Conservation (phyloP, 1,139 yeast genomes). For the Spencermartinsiella ligniputridi region DNA sequence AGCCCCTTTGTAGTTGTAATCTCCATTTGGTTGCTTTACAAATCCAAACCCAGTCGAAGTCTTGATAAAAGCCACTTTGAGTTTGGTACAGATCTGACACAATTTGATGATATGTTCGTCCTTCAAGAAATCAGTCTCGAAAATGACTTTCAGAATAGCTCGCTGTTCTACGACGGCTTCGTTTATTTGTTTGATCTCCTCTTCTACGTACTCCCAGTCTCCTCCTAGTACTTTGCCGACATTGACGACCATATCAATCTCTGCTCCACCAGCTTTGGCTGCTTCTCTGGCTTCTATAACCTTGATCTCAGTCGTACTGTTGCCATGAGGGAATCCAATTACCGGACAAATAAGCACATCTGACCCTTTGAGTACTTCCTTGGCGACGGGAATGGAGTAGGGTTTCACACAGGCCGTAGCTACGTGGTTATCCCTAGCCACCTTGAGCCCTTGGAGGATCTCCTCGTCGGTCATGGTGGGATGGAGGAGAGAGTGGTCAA, state of each 20-base stretch:
- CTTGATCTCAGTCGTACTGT: slow-evolving; percentile 3
- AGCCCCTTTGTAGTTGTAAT: slow-evolving; percentile 1
- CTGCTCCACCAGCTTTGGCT: slow-evolving; percentile 2
- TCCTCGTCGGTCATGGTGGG: slow-evolving; percentile 5
- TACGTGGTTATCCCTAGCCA: slow-evolving; percentile 1
- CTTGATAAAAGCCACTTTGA: slow-evolving; percentile 4
- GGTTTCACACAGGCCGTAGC: slow-evolving; percentile 7
- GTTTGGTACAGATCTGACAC: slow-evolving; percentile 2
- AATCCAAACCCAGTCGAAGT: slow-evolving; percentile 6
- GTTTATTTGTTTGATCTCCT: slow-evolving; percentile 2
- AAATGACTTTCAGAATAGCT: slow-evolving; percentile 2
- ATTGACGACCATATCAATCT: slow-evolving; percentile 6
- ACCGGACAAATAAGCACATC: slow-evolving; percentile 4
- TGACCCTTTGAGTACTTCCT: background rate
- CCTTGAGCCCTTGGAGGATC: slow-evolving; percentile 1
- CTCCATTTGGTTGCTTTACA: slow-evolving; percentile 1
- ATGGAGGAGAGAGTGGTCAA: slow-evolving; percentile 2
- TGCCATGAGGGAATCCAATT: slow-evolving; percentile 7
- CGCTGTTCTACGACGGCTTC: background rate
- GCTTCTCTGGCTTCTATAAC: slow-evolving; percentile 5
- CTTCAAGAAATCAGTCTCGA: slow-evolving; percentile 3
- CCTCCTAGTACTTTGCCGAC: slow-evolving; percentile 4
- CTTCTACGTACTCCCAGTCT: slow-evolving; percentile 3
- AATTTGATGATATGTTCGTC: slow-evolving; percentile 4
- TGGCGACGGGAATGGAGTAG: slow-evolving; percentile 3